Conservation (phyloP, 2,329 filamentous ascomycete species). For the Diaporthe citrichinensis region DNA sequence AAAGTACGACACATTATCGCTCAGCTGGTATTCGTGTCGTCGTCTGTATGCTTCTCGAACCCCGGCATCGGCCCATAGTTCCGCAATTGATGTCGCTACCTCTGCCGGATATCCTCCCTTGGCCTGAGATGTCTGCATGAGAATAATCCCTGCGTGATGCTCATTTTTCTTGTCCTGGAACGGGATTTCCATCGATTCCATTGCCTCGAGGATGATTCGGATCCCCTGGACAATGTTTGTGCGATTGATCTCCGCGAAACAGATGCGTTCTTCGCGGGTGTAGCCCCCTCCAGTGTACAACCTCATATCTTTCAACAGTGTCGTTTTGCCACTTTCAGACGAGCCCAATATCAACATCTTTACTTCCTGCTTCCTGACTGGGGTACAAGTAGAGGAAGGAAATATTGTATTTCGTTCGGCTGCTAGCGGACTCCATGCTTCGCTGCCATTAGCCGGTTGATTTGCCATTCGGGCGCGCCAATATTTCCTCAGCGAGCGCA, state of each 20-base stretch:
- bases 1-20: neutral
- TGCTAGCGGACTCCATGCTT: neutral
- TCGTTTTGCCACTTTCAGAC: neutral
- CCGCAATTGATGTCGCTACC: neutral
- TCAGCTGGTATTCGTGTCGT: neutral
- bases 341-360: neutral
- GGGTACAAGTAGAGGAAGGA: neutral
- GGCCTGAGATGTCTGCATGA: neutral
- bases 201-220: neutral
- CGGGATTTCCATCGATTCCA: neutral
- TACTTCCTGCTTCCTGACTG: neutral
- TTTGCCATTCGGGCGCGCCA: neutral
- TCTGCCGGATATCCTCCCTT: neutral
- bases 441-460: neutral
- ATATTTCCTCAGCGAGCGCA: neutral
- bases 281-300: neutral
- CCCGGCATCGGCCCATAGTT: neutral
- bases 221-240: neutral
- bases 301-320: neutral
- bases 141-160: neutral
- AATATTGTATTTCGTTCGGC: neutral
- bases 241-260: neutral
- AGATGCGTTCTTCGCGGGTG: neutral
- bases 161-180: neutral
- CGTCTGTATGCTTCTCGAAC: neutral